phyloP scores from a whole-genome alignment of 2,329 filamentous ascomycete genomes.

The Cryphonectria parasitica region DNA sequence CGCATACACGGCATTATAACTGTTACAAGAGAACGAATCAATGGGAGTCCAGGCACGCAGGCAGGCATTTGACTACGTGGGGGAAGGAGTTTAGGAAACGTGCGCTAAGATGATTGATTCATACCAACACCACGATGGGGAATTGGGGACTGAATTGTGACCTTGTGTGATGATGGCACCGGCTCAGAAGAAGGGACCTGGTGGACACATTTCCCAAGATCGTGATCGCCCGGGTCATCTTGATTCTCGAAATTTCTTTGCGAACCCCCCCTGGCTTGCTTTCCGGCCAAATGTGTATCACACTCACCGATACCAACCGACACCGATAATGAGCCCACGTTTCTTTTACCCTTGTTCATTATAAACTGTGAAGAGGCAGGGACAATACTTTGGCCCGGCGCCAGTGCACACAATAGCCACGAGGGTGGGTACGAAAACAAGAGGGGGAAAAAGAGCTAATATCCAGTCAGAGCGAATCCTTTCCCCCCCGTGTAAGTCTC shows the following conservation, averaged over 20 bases:
- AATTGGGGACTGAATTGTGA: slow-evolving; percentile 15
- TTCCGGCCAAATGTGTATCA: neutral
- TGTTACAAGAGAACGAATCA: neutral
- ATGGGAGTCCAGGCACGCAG: neutral
- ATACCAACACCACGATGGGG: slow-evolving; percentile 10
- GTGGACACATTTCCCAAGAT: slow-evolving; percentile 20
- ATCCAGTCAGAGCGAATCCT: neutral
- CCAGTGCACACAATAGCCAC: slow-evolving; percentile 4
- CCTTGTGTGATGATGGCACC: slow-evolving; percentile 15
- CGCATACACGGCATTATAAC: slow-evolving; percentile 18
- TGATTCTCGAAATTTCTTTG: slow-evolving; percentile 15
- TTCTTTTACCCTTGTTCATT: neutral
- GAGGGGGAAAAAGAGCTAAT: neutral
- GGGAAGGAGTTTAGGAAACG: neutral
- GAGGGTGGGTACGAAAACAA: neutral
- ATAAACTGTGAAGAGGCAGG: neutral
- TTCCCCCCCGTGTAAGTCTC: neutral
- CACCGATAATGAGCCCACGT: neutral
- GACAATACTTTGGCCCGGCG: neutral
- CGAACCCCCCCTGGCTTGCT: neutral
- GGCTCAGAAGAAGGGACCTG: slow-evolving; percentile 10
- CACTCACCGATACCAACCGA: neutral
- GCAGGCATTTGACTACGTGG: neutral
- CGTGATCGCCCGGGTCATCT: slow-evolving; percentile 20
- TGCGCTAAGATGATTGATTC: neutral